Conservation (phyloP, 495 filamentous ascomycete species). For the Hypoxylon cercidicola region DNA sequence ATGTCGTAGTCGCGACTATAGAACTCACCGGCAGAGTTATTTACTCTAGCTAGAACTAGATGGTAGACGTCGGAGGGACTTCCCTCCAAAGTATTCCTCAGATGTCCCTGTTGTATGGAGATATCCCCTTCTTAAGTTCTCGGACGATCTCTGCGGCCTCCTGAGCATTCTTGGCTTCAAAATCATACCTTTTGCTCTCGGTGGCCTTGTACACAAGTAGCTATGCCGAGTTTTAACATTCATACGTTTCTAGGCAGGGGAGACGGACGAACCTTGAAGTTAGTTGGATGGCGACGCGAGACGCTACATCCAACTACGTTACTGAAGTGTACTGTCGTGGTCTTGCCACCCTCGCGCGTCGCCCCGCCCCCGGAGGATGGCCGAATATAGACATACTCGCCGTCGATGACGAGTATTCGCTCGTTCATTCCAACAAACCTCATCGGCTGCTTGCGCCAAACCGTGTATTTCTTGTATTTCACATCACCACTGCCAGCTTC, state of each 20-base stretch:
- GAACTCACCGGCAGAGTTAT: slow-evolving; percentile 18
- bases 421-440: slow-evolving; percentile 87
- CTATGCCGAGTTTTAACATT: slow-evolving; percentile 45
- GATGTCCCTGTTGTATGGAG: slow-evolving; percentile 57
- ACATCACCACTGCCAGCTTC: slow-evolving; percentile 67
- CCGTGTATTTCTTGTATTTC: slow-evolving; percentile 86
- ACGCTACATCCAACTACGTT: slow-evolving; percentile 95
- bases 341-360: slow-evolving; percentile 74
- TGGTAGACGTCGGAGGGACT: not conserved
- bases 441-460: slow-evolving; percentile 94
- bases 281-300: slow-evolving; percentile 86
- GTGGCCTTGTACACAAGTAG: slow-evolving; percentile 82
- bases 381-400: slow-evolving; percentile 95
- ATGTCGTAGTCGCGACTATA: not conserved
- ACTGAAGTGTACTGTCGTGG: slow-evolving; percentile 89
- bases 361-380: slow-evolving; percentile 69
- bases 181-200: slow-evolving; percentile 95
- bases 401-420: slow-evolving; percentile 87
- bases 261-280: slow-evolving; percentile 74
- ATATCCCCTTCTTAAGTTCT: slow-evolving; percentile 81
- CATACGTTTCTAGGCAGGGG: not conserved
- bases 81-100: slow-evolving; percentile 14
- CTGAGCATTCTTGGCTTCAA: slow-evolving; percentile 81
- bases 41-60: slow-evolving; percentile 3
- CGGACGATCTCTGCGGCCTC: slow-evolving; percentile 91